Base-by-base conservation (phyloP, 495 filamentous ascomycete genomes). In the Trichoderma gamsii region DNA sequence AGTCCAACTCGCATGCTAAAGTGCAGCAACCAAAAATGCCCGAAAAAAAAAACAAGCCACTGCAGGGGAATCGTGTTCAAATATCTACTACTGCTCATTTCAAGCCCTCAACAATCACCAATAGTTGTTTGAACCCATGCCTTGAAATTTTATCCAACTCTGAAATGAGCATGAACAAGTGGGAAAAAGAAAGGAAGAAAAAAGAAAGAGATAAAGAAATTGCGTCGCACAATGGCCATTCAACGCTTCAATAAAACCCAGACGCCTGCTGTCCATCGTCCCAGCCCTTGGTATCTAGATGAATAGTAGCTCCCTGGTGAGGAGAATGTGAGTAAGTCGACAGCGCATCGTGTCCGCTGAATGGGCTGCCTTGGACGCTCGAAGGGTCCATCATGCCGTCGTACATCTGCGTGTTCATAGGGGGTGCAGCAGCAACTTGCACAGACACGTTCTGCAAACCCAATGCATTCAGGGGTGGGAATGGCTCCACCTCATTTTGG, bases 281-380 rank as follows among this genome's bases (percentile, higher is more conserved):
- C 63, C 35, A 65, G 63, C 32, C 35, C 35, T 41, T 41, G 29
- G 63, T 65, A 44, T 65, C 63, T 41, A 44, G 21, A 32, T 65
- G 41, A 23, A 65, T 65, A 6, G 64, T 65, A 6, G 64, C 64
- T 41, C 72, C 73, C 70, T 73, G 78, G 52, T 79, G 74, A n/a
- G 79, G 79, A 35, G 79, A 81, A 41, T 75, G 79, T 12, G 68
- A 68, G 68, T 75, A 83, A 2, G 79, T 78, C 65, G 80, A 81
- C 9, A 75, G 73, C 16, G 79, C 80, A n/a, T 78, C 77, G 27
- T 75, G 78, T 52, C 78, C 74, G 29, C 72, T 76, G 38, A 75
- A 83, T 27, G 76, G 79, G 46, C 77, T 74, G 38, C 69, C 66
- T 13, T 71, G 65, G 46, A 73, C 73, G 64, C 73, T 73, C 23